Percentiles rank a stretch among this genome's conserved stretches.
Evolutionary conservation across 1,284 basidiomycete genomes (phyloP).

Genomic region (Trichosporon coremiiforme): DNA sequence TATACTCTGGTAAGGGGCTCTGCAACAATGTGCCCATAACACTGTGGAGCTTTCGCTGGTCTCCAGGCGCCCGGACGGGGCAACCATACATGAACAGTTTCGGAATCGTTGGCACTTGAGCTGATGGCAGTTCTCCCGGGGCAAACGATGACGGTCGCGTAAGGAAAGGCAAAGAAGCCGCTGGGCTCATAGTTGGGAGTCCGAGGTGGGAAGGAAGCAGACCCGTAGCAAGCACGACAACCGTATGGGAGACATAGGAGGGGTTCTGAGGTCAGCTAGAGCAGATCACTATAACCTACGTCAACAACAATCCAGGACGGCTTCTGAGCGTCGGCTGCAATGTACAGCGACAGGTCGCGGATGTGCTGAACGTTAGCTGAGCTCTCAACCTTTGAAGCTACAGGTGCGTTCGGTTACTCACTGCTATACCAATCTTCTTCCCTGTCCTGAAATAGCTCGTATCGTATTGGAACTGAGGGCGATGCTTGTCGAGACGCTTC

Average conservation of each 20-base stretch:
- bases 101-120: slow-evolving; percentile 70
- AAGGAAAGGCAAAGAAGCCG: slow-evolving; percentile 63
- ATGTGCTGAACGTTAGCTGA: slow-evolving; percentile 65
- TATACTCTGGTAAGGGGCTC: slow-evolving; percentile 67
- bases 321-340: slow-evolving; percentile 76
- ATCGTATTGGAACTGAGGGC: slow-evolving; percentile 76
- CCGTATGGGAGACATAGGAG: slow-evolving; percentile 70
- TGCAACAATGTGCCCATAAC: slow-evolving; percentile 78
- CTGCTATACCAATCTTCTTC: slow-evolving; percentile 72
- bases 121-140: slow-evolving; percentile 38
- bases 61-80: slow-evolving; percentile 85
- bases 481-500: slow-evolving; percentile 70
- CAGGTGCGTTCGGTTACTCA: slow-evolving; percentile 55
- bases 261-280: slow-evolving; percentile 62
- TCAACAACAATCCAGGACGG: slow-evolving; percentile 81
- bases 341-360: slow-evolving; percentile 76
- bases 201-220: slow-evolving; percentile 70
- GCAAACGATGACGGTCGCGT: slow-evolving; percentile 60
- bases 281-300: slow-evolving; percentile 57
- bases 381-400: background rate
- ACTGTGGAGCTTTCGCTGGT: slow-evolving; percentile 78
- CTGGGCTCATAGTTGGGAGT: slow-evolving; percentile 62
- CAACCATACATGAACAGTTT: slow-evolving; percentile 86
- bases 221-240: slow-evolving; percentile 77
- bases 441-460: slow-evolving; percentile 71